Evolutionary conservation across 2,329 filamentous ascomycete genomes (phyloP).

Genomic region (Alternaria tenuissima): DNA sequence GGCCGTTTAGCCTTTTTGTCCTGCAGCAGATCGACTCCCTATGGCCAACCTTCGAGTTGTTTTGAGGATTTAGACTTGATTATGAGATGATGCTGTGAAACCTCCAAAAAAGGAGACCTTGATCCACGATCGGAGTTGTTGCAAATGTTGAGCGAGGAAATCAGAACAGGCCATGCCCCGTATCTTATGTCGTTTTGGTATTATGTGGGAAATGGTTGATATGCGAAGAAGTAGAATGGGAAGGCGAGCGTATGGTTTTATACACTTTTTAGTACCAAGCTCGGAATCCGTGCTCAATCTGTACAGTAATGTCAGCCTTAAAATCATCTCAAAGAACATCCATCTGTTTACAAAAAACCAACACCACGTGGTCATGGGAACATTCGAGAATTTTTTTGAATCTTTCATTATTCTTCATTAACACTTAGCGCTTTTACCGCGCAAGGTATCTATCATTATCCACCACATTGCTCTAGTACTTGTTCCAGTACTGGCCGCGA

Average conservation of each 20-base stretch:
- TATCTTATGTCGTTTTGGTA: background rate
- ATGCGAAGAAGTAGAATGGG: background rate
- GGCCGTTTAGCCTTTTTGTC: too few species aligned
- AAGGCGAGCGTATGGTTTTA: background rate
- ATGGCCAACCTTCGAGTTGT: too few species aligned
- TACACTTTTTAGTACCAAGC: background rate
- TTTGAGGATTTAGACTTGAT: too few species aligned
- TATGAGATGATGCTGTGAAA: too few species aligned
- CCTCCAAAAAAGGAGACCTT: too few species aligned
- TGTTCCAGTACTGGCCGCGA: constrained; percentile 37
- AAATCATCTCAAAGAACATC: background rate
- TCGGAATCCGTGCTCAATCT: background rate
- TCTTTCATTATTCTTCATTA: background rate
- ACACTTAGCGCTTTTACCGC: background rate
- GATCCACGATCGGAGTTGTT: too few species aligned
- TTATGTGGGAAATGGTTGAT: background rate
- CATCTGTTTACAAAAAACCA: background rate
- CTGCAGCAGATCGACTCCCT: too few species aligned
- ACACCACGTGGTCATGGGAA: background rate
- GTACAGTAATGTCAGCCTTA: background rate
- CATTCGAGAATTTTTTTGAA: background rate
- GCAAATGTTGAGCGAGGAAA: background rate
- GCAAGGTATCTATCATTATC: background rate
- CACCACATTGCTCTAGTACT: constrained; percentile 8
- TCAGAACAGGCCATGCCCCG: background rate